These are phyloP conservation scores for Lactarius psammicola DNA, from an alignment of 768 basidiomycete genomes.

Conservation along the genomic window DNA sequence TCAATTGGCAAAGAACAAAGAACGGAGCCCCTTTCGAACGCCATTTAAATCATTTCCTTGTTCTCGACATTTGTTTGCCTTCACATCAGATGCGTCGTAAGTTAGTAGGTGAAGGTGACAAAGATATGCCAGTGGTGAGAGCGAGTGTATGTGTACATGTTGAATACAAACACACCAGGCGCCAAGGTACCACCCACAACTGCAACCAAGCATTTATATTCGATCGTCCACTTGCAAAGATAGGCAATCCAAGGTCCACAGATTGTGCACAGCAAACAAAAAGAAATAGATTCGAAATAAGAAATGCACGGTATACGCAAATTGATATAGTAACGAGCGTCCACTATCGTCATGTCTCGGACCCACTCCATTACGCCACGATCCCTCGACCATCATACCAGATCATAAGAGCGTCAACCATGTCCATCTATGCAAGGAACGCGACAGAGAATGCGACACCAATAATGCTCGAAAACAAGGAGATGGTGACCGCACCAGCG, in stretches of 20 bases:
- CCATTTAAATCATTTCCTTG: too few relatives aligned
- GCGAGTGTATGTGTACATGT: too few relatives aligned
- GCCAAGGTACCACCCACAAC: too few relatives aligned
- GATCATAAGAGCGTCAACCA: neutral
- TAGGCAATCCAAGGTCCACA: neutral
- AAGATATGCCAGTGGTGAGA: too few relatives aligned
- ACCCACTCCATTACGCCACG: neutral
- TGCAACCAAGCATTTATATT: too few relatives aligned
- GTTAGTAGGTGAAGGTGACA: too few relatives aligned
- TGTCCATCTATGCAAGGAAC: slow-evolving; percentile 17
- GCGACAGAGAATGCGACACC: slow-evolving; percentile 23
- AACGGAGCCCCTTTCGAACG: too few relatives aligned
- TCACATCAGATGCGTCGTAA: too few relatives aligned
- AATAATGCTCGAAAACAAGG: slow-evolving; percentile 19
- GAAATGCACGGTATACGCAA: slow-evolving; percentile 11
- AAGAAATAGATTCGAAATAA: neutral
- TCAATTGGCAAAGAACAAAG: neutral
- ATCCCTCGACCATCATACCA: neutral
- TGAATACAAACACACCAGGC: too few relatives aligned
- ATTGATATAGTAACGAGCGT: slow-evolving; percentile 8
- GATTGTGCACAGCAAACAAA: neutral
- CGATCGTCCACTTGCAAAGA: neutral
- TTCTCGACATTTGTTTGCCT: too few relatives aligned
- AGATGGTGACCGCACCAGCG: slow-evolving; percentile 16
- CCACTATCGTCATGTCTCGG: neutral